Base-by-base conservation (phyloP, 176 grass and related monocot genomes). In the Dendrocalamus sinicus region DNA sequence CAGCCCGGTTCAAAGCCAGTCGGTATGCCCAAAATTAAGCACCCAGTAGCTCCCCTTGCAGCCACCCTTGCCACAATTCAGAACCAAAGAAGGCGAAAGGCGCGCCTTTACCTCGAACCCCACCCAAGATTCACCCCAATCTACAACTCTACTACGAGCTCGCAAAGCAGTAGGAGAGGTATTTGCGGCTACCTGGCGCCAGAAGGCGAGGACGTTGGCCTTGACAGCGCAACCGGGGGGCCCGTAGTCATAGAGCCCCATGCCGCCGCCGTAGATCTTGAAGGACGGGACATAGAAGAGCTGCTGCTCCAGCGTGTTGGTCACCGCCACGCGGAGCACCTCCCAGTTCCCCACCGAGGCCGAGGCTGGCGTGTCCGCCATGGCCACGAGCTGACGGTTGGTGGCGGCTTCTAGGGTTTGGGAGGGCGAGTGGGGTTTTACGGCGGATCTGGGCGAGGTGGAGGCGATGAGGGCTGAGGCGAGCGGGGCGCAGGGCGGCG, bases 211-310 rank as follows among this genome's bases (percentile, higher is more conserved):
- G 41, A 97, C 87, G 81, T 97, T 97, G 70, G 95, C 83, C 82
- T 97, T 97, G 46, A 97, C 89, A 53, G 90, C 81, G 72, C 95
- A 97, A 0, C 95, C 95, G 30, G 92, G 95, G 1, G 92, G 95
- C 0, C 90, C 95, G 73, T 97, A 97, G 86, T 97, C 92, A n/a
- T 94, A 97, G 23, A 97, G 86, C 12, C 95, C 95, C 26, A 92
- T 92, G 60, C 94, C 95, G 30, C 95, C 95, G 59, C 95, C 89
- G 76, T 97, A 97, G 78, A 97, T 97, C 91, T 97, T 97, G 89
- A 94, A 97, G 65, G 95, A 94, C 12, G 92, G 92, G 50, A 94
- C 86, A 84, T 91, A 97, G 84, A 97, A 97, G 68, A 97, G 86
- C 40, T 89, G 68, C 70, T 92, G 83, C 90, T 97, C 95, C 47